Base-by-base conservation (phyloP, 495 filamentous ascomycete species). In the Staphylotrichum tortipilum region DNA sequence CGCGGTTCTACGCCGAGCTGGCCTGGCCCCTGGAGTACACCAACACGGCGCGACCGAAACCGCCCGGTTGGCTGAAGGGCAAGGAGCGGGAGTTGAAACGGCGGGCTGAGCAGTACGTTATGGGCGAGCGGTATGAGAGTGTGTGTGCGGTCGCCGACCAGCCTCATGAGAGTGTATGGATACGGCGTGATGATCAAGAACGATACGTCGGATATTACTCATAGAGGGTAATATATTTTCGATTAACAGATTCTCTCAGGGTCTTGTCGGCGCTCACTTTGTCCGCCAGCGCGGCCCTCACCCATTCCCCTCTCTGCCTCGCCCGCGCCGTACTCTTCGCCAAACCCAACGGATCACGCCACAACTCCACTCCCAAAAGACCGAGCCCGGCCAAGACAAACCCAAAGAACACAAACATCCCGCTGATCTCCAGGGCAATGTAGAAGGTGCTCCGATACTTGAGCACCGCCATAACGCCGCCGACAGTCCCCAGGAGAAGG, bases 361-460 rank as follows among this genome's bases (percentile, higher is more conserved):
- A n/a, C n/a, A n/a, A 57, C 47, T 59, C 58, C 12, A 38, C 6
- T 3, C 15, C 51, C 28, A 63, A 31, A n/a, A 66, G 9, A 7
- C 31, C 36, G 0, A 47, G n/a, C 11, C 23, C 36, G n/a, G 11
- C 49, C 18, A 3, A 44, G 19, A 14, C 38, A 6, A 4, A 58
- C 7, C 56, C 63, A 2, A 43, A 3, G 0, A 52, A 55, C 1
- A 67, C 37, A 55, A 67, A 63, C 38, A 61, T 15, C 1, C 56
- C 57, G 14, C 55, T 57, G 7, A 64, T 26, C 55, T 67, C 46
- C 22, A 67, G 44, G 28, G 60, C 60, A n/a, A 67, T 63, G 35
- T 46, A 63, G 41, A 67, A 49, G 4, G 35, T 53, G 17, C 60
- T 61, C 23, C 62, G 44, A 26, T 57, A 58, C 41, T 29, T 46